A percentile compares a stretch with the other conserved stretches of the same genome.
These are phyloP conservation scores for Sodiomyces alkalinus DNA, from an alignment of 2,329 filamentous ascomycete genomes.

Conservation along the genomic window DNA sequence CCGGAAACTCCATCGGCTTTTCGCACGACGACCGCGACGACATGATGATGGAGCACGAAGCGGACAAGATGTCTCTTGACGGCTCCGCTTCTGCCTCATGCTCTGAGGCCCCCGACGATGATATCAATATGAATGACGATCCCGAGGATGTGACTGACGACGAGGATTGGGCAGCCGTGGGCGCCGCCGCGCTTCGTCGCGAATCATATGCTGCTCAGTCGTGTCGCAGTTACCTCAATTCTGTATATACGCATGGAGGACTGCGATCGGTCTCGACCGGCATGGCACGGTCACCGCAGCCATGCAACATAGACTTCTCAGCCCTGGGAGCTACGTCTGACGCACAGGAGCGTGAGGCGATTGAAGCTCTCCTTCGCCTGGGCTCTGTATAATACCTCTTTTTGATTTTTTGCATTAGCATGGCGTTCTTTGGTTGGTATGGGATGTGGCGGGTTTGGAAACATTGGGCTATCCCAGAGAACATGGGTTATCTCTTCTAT, in stretches of 20 bases:
- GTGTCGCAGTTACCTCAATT: slow-evolving; percentile 21
- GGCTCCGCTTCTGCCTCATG: slow-evolving; percentile 57
- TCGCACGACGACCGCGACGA: slow-evolving; percentile 54
- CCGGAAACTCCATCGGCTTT: slow-evolving; percentile 58
- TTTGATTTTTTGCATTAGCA: slow-evolving; percentile 34
- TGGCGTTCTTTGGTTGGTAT: slow-evolving; percentile 29
- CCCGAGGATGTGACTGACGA: slow-evolving; percentile 82
- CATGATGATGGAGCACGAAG: slow-evolving; percentile 67
- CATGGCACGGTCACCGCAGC: slow-evolving; percentile 37
- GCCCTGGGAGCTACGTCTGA: slow-evolving; percentile 38
- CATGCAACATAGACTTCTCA: slow-evolving; percentile 34
- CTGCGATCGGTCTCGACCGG: slow-evolving; percentile 36
- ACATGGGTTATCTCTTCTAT: slow-evolving; percentile 4
- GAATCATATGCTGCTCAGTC: slow-evolving; percentile 47
- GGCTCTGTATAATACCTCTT: slow-evolving; percentile 55
- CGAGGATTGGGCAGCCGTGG: slow-evolving; percentile 88
- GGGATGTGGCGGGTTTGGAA: slow-evolving; percentile 5
- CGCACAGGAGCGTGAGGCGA: slow-evolving; percentile 65
- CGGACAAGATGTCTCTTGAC: slow-evolving; percentile 87
- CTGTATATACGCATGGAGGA: slow-evolving; percentile 31
- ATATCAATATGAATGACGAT: slow-evolving; percentile 54
- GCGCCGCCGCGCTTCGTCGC: slow-evolving; percentile 66
- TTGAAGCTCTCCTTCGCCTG: slow-evolving; percentile 67
- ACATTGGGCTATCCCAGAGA: too few species aligned
- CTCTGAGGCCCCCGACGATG: slow-evolving; percentile 56